phyloP scores from a whole-genome alignment of 2,329 filamentous ascomycete genomes.

The Neonectria faginata region DNA sequence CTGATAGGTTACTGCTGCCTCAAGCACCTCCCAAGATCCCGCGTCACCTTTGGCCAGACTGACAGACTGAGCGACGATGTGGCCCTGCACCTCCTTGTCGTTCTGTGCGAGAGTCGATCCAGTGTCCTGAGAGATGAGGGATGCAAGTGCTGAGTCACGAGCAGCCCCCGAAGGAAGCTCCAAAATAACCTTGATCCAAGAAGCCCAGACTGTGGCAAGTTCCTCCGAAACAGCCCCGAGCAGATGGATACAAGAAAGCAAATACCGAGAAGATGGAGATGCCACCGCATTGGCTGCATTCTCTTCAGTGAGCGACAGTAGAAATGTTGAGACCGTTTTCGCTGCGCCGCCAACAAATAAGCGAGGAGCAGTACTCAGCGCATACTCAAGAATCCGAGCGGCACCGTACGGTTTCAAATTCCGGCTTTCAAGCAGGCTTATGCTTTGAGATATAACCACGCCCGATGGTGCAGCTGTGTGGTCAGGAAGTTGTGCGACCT shows the following conservation, averaged over 20 bases:
- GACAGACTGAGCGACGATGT: conserved; percentile 56
- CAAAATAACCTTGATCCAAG: conserved; percentile 58
- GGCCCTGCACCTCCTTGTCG: conserved; percentile 58
- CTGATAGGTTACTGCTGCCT: conserved; percentile 59
- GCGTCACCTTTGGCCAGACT: conserved; percentile 51
- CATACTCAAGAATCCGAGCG: conserved; percentile 58
- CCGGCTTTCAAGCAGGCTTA: conserved; percentile 59
- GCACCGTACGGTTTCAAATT: conserved; percentile 70
- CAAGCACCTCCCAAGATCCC: conserved; percentile 59
- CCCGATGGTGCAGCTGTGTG: conserved; percentile 47
- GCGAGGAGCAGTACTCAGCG: conserved; percentile 53
- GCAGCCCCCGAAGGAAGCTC: conserved; percentile 39
- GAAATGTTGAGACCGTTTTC: conserved; percentile 55
- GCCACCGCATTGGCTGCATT: conserved; percentile 69
- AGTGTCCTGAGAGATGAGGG: conserved; percentile 60
- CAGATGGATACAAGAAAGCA: conserved; percentile 74
- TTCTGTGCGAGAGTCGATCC: conserved; percentile 55
- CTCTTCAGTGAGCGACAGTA: conserved; percentile 64
- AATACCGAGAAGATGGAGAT: conserved; percentile 74
- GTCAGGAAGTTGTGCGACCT: conserved; percentile 41
- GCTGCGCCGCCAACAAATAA: conserved; percentile 54
- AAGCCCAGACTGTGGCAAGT: conserved; percentile 59
- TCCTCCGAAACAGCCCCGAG: conserved; percentile 58
- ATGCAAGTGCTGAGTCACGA: conserved; percentile 52
- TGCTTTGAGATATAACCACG: conserved; percentile 49